phyloP scores from a whole-genome alignment of 2,329 filamentous ascomycete species.

The Grosmannia serpens region DNA sequence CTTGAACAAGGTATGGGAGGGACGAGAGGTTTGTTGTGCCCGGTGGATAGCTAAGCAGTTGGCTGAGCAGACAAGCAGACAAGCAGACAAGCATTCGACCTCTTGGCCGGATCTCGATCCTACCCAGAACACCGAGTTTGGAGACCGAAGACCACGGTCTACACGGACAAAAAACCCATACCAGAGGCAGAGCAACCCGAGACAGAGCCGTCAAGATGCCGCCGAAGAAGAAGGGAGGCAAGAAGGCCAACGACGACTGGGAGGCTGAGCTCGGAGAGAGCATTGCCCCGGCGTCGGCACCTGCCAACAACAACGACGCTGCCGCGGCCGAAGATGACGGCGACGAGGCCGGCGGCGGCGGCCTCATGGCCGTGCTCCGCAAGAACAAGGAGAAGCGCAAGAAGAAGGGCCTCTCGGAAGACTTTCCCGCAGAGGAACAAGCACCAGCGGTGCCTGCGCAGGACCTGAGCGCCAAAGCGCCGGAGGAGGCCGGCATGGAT shows the following conservation, averaged over 20 bases:
- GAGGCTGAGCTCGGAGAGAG: constrained; percentile 82
- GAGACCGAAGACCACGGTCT: neutral
- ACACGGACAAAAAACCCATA: neutral
- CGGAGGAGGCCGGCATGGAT: constrained; percentile 69
- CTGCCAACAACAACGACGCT: constrained; percentile 28
- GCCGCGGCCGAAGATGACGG: constrained; percentile 40
- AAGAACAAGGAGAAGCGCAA: constrained; percentile 81
- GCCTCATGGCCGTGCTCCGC: constrained; percentile 67
- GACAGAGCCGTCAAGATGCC: constrained; percentile 49
- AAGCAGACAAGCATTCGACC: neutral
- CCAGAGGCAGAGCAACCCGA: neutral
- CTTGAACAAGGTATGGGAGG: neutral
- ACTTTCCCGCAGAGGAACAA: constrained; percentile 33
- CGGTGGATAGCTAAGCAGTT: no score
- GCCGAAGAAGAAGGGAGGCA: constrained; percentile 77
- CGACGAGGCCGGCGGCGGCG: constrained; percentile 43
- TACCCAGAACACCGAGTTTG: neutral
- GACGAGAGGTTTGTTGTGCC: neutral
- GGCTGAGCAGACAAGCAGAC: no score
- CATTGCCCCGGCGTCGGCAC: constrained; percentile 48
- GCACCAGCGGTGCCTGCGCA: constrained; percentile 26
- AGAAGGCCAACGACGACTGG: constrained; percentile 89
- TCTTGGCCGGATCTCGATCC: neutral
- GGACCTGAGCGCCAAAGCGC: constrained; percentile 54
- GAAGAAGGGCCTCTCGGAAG: constrained; percentile 70